Evolutionary conservation across 1,139 yeast species (phyloP).

Genomic region (Sugiyamaella xylanicola): DNA sequence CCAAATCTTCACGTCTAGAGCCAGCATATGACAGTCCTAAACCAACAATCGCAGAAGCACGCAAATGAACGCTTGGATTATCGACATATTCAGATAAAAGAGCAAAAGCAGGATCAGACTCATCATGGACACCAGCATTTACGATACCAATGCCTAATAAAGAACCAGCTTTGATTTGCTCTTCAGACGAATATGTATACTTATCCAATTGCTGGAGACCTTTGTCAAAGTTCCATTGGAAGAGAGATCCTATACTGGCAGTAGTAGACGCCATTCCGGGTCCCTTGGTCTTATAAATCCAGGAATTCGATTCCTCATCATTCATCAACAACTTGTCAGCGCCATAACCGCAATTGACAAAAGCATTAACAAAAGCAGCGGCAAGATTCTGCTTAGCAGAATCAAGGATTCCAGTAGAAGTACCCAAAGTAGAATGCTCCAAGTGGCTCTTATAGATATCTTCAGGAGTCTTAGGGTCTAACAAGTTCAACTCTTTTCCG

Average conservation of each 20-base stretch:
- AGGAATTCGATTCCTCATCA: conserved; percentile 71
- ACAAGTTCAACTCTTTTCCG: conserved; percentile 81
- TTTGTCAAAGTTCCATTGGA: conserved; percentile 88
- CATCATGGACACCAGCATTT: conserved; percentile 95
- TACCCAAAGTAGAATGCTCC: conserved; percentile 65
- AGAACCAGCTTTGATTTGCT: conserved; percentile 94
- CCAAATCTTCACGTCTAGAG: conserved; percentile 80
- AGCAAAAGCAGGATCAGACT: conserved; percentile 89
- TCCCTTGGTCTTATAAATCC: conserved; percentile 93
- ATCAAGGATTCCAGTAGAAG: conserved; percentile 69
- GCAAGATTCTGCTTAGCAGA: conserved; percentile 96
- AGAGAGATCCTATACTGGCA: conserved; percentile 86
- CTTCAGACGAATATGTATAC: conserved; percentile 82
- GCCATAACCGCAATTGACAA: conserved; percentile 88
- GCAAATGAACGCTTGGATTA: conserved; percentile 55
- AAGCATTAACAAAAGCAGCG: conserved; percentile 90
- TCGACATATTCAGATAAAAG: conserved; percentile 76
- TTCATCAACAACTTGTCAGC: conserved; percentile 68
- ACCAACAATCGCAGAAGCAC: conserved; percentile 84
- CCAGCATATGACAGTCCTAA: conserved; percentile 96
- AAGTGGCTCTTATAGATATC: conserved; percentile 91
- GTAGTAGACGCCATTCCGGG: conserved; percentile 93
- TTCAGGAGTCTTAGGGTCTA: conserved; percentile 92
- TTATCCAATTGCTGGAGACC: conserved; percentile 91
- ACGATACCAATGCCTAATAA: conserved; percentile 92